Evolutionary conservation across 352 stramenopile genomes (phyloP).

Genomic region (Globisporangium nagaii): DNA sequence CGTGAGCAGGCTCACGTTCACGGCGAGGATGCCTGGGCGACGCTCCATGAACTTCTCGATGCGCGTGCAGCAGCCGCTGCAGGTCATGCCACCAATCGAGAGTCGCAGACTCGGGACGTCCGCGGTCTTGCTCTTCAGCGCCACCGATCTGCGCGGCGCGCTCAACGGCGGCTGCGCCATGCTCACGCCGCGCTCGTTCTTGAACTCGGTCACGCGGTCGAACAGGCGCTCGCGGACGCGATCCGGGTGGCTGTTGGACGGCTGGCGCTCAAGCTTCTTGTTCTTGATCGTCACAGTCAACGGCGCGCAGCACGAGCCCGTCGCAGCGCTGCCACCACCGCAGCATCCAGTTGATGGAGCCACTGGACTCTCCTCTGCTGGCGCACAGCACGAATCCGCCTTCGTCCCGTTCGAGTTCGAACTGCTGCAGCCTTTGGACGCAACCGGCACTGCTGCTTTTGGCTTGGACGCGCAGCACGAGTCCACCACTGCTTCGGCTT

Average conservation of each 20-base stretch:
- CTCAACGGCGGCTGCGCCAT: constrained; percentile 6
- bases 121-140: constrained; percentile 2
- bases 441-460: neutral
- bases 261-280: neutral
- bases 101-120: constrained; percentile 29
- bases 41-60: constrained; percentile 66
- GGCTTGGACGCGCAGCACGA: constrained; percentile 1
- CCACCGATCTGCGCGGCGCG: neutral
- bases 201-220: constrained; percentile 35
- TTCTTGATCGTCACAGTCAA: neutral
- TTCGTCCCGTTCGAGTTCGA: neutral
- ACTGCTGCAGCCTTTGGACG: neutral
- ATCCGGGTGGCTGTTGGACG: constrained; percentile 5
- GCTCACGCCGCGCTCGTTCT: constrained; percentile 16
- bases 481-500: neutral
- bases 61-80: constrained; percentile 81
- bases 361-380: neutral
- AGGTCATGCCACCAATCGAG: constrained; percentile 81
- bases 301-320: constrained; percentile 6
- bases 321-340: neutral
- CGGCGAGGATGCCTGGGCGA: constrained; percentile 46
- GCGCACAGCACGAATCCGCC: constrained; percentile 3
- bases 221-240: constrained; percentile 25
- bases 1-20: constrained; percentile 65
- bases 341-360: neutral